phyloP scores from a whole-genome alignment of 257 asterid genomes.

The Penstemon barbatus region DNA sequence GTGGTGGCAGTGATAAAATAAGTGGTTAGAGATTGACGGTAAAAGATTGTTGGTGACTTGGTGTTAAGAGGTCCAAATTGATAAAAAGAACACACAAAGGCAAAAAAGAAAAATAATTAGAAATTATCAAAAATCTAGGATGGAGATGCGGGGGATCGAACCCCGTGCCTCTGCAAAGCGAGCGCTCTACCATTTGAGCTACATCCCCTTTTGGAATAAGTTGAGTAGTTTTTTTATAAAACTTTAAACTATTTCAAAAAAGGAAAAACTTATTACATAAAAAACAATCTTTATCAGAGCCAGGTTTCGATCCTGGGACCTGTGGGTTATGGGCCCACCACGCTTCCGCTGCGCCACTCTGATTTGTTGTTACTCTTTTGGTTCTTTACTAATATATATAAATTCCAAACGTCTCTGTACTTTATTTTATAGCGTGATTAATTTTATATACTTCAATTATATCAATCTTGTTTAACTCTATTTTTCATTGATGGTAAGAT shows the following conservation, averaged over 20 bases:
- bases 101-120: not conserved
- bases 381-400: too few species aligned
- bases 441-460: too few species aligned
- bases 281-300: slow-evolving; percentile 65
- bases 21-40: slow-evolving; percentile 24
- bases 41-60: not conserved
- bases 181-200: slow-evolving; percentile 92
- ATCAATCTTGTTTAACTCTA: too few species aligned
- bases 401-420: too few species aligned
- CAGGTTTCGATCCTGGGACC: slow-evolving; percentile 99
- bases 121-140: not conserved
- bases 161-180: slow-evolving; percentile 96
- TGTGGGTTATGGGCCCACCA: slow-evolving; percentile 99
- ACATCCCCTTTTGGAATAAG: slow-evolving; percentile 49
- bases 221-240: too few species aligned
- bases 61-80: too few species aligned
- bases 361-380: slow-evolving; percentile 33
- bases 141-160: slow-evolving; percentile 70
- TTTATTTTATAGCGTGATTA: too few species aligned
- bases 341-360: slow-evolving; percentile 99
- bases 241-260: too few species aligned
- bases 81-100: too few species aligned
- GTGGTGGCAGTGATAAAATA: slow-evolving; percentile 28
- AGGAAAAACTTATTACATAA: too few species aligned
- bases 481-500: too few species aligned